Base-by-base conservation (phyloP, 192 early-diverging fungal species). In the Mortierella antarctica region DNA sequence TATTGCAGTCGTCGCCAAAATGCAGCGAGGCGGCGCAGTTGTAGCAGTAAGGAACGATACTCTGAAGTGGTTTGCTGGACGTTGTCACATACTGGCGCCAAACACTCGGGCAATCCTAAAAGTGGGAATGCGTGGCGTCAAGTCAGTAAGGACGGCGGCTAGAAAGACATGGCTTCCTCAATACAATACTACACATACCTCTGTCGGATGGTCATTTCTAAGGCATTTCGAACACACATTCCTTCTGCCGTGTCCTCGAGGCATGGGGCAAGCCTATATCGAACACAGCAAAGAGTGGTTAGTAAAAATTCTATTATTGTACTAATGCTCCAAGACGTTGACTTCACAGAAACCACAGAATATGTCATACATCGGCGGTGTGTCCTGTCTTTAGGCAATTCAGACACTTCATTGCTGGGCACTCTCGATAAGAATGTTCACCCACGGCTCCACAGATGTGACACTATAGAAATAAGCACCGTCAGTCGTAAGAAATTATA, bases 361-460 rank as follows among this genome's bases (percentile, higher is more conserved):
- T 18, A 49, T 62, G 20, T 18, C 50, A 42, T 46, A 74, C 72
- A 10, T 59, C 67, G 11, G 67, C 41, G 6, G 65, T 68, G 40
- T 80, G 77, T 14, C 77, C 77, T 39, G 54, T 80, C 60, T 59
- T 67, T 21, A 21, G 58, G 45, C 77, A 80, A 13, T 72, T 80
- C 31, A 39, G 68, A 20, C 77, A 80, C 10, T 58, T 41, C 5
- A 58, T 40, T 4, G 51, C 20, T 5, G 77, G 77, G 47, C 77
- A 80, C 13, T 67, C 23, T 0, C 11, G 23, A 4, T 20, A 6
- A 4, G 7, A 1, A 61, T 80, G 77, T 9, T 63, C 65, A 49
- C 63, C 67, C 15, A 42, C 42, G 5, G 69, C 65, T 56, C 77
- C 77, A 61, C 77, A 80, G 21, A 66, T 52, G 46, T 62, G 21